Evolutionary conservation across 139 green algal genomes (phyloP), one percentile per base, ranked within the genome.

Genomic region (Tetradesmus obliquus): DNA sequence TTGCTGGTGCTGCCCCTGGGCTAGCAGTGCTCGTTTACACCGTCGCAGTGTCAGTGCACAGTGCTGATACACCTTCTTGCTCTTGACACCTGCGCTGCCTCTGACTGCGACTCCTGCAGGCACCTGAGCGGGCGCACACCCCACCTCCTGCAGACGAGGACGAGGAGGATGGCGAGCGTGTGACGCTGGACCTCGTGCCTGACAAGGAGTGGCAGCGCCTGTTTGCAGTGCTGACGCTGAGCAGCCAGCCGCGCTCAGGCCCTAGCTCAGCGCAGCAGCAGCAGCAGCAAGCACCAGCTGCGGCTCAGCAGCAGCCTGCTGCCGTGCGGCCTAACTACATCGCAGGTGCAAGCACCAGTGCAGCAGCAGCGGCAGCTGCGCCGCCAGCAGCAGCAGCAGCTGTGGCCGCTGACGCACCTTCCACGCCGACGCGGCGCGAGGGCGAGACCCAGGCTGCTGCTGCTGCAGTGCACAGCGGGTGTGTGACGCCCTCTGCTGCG

Each of bases 151-250:
- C 66, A 76, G 66, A n/a, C 17, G 66, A n/a, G 66, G 15, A 76
- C 2, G 66, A 76, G 66, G 66, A 76, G 66, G 17, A 24, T 76
- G 66, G 17, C n/a, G 85, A 57, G 45, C 51, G 24, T 83, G 71
- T 84, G 9, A 24, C 19, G 19, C 53, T 84, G 45, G 76, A 90
- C 55, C 71, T 90, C 15, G 71, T 84, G 0, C n/a, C 86, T 5
- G 86, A 90, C 51, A 90, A 90, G 86, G 86, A 90, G 20, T 90
- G 86, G 86, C 86, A 90, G 86, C 71, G 86, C 51, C 69, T 90
- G 2, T 90, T 90, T 90, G 71, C 86, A 54, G 86, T 90, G 6
- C 86, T 90, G 20, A 90, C 86, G 19, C 57, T 90, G 3, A 89
- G 66, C 45, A 45, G 85, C 17, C 84, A 76, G 66, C 66, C 85